Evolutionary conservation across 805 yeast genomes (phyloP).

Genomic region (Candida peoriensis): DNA sequence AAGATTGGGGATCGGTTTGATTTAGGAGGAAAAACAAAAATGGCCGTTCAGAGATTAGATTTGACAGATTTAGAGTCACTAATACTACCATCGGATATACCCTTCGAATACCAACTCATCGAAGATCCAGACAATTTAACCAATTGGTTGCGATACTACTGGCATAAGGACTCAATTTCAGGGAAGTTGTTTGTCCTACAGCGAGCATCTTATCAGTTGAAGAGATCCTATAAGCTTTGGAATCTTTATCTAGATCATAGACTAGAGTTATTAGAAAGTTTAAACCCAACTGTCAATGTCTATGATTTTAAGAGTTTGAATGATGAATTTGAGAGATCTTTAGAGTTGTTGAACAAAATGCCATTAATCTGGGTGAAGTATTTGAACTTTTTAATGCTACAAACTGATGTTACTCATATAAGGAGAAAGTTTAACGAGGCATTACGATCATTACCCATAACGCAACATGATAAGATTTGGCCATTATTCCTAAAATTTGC

Average conservation of each 20-base stretch:
- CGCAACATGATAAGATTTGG: slow-evolving; percentile 56
- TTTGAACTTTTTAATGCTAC: slow-evolving; percentile 35
- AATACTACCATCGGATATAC: slow-evolving; percentile 27
- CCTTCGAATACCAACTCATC: slow-evolving; percentile 41
- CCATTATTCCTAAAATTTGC: slow-evolving; percentile 47
- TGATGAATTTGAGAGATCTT: slow-evolving; percentile 41
- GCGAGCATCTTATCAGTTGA: slow-evolving; percentile 43
- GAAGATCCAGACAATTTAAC: slow-evolving; percentile 30
- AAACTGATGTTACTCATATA: slow-evolving; percentile 31
- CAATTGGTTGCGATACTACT: slow-evolving; percentile 36
- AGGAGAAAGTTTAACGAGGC: slow-evolving; percentile 45
- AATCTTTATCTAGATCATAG: slow-evolving; percentile 40
- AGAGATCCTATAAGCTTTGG: slow-evolving; percentile 53
- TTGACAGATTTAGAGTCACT: slow-evolving; percentile 1
- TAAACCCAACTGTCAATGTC: slow-evolving; percentile 26
- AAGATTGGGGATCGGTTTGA: too few relatives aligned
- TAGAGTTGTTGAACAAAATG: slow-evolving; percentile 37
- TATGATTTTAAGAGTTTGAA: slow-evolving; percentile 33
- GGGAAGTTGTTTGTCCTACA: slow-evolving; percentile 40
- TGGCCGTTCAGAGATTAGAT: neutral
- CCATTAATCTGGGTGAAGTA: slow-evolving; percentile 51
- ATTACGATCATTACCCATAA: slow-evolving; percentile 40
- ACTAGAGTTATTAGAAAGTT: slow-evolving; percentile 22
- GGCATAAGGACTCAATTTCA: slow-evolving; percentile 25
- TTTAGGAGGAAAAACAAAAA: too few relatives aligned